Base-by-base conservation (phyloP, 2,329 filamentous ascomycete genomes). In the Hymenoscyphus albidus region DNA sequence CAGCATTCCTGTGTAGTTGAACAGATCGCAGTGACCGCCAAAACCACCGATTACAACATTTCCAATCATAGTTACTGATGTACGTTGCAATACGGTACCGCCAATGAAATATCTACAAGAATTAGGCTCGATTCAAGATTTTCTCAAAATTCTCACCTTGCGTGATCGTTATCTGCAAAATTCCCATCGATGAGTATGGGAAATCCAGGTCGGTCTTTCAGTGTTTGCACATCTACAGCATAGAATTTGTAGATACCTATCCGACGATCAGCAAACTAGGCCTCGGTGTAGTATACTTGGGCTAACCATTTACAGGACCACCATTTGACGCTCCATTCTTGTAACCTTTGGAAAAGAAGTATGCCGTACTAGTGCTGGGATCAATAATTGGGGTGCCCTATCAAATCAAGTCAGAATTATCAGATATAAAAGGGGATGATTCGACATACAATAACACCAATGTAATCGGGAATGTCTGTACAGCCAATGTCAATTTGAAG, bases 1-100 rank as follows among this genome's bases (percentile, higher is more conserved):
- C 3, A 76, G 59, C 67, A 75, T 74, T 10, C 76, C 75, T 7
- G 76, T 77, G 62, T 76, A 81, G 63, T 82, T 82, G 71, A 78
- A 82, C 2, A 77, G 72, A 67, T 81, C 80, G 64, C 80, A 82
- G 63, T 82, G 77, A 7, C 79, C 80, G 13, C 80, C 80, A 66
- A 83, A 82, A 1, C 75, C 80, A 14, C 77, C 80, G 59, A 81
- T 78, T 4, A 82, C 75, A 31, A 77, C 73, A 31, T 59, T 59
- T n/a, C 77, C 76, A 39, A 80, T 71, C 38, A 78, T 68, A 12
- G 76, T 70, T 18, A 82, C 66, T 40, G 77, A 75, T 0, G 79
- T 78, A 18, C 79, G 74, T 70, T 83, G 80, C 58, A 81, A 74
- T 32, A 81, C 75, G 5, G 78, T 76, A 1, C 81, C 81, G 5